Base-by-base conservation (phyloP, 2,329 filamentous ascomycete species). In the Elsinoe necatrix region DNA sequence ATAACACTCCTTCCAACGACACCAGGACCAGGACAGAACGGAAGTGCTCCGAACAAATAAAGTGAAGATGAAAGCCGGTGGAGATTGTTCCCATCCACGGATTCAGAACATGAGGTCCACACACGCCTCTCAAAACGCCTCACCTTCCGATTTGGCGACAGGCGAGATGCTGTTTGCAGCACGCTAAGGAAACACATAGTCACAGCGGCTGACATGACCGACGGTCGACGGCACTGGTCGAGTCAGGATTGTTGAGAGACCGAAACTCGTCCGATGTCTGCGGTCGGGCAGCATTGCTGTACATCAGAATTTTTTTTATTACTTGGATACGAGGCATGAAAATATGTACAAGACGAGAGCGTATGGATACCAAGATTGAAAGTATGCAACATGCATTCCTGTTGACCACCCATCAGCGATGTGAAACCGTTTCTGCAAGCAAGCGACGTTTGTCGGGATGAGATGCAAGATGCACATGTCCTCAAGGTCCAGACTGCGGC, bases 1-100 rank as follows among this genome's bases (percentile, higher is more conserved):
- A 97, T 98, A 41, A 66, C 67, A 8, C 65, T 64, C 56, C 59
- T 71, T 54, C 69, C 69, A 21, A 54, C 47, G 12, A 16, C 54
- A 9, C 39, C 54, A n/a, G 42, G 54, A 16, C 16, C 35, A 27
- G 9, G 12, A 31, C 21, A n/a, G 34, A 55, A 31, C 52, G 25
- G 52, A 21, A 34, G 25, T 35, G 29, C n/a, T 20, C 45, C 45
- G 29, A 31, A 25, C 27, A 35, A 35, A 31, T 50, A 35, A 50
- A 35, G 27, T 8, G 14, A 12, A 37, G 18, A 8, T 23, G 12
- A 29, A 23, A 29, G 23, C 6, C 43, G 43, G 27, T 11, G 43
- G 43, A 48, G 23, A 48, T 48, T 29, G 11, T 23, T 29, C 23
- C 43, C 41, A 43, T 11, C 41, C 41, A 43, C 21, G 41, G 41